These are phyloP conservation scores for Blastocystis sp. DNA, from an alignment of 352 stramenopile species.

Conservation along the genomic window DNA sequence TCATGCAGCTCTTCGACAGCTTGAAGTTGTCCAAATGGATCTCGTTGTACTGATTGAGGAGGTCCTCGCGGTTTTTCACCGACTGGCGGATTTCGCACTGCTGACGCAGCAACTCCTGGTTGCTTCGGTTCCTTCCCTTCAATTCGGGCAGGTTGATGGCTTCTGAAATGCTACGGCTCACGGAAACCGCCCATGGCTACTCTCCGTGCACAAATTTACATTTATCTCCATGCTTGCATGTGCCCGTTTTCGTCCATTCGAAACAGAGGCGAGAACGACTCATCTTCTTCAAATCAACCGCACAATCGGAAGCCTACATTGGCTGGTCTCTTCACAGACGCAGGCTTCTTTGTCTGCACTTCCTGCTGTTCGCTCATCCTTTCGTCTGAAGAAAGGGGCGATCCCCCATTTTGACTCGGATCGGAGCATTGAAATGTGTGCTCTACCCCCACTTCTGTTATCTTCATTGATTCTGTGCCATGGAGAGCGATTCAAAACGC, in stretches of 20 bases:
- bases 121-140: conserved; percentile 49
- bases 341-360: not conserved
- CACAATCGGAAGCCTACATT: not conserved
- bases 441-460: too few species aligned
- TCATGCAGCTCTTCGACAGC: conserved; percentile 68
- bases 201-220: conserved; percentile 61
- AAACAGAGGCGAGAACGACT: conserved; percentile 56
- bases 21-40: conserved; percentile 64
- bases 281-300: conserved; percentile 43
- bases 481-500: too few species aligned
- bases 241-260: conserved; percentile 64
- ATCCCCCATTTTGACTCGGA: not conserved
- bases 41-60: conserved; percentile 49
- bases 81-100: conserved; percentile 64
- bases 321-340: not conserved
- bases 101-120: conserved; percentile 56
- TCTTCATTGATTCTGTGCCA: too few species aligned
- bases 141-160: conserved; percentile 44
- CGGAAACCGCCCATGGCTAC: not conserved
- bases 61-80: conserved; percentile 52
- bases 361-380: not conserved
- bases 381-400: not conserved
- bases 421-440: not conserved
- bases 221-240: conserved; percentile 56
- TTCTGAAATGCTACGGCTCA: conserved; percentile 55